Percentiles rank a stretch among this genome's conserved stretches.
Conservation (phyloP, 192 early-diverging fungal species). For the Coemansia sp. region DNA sequence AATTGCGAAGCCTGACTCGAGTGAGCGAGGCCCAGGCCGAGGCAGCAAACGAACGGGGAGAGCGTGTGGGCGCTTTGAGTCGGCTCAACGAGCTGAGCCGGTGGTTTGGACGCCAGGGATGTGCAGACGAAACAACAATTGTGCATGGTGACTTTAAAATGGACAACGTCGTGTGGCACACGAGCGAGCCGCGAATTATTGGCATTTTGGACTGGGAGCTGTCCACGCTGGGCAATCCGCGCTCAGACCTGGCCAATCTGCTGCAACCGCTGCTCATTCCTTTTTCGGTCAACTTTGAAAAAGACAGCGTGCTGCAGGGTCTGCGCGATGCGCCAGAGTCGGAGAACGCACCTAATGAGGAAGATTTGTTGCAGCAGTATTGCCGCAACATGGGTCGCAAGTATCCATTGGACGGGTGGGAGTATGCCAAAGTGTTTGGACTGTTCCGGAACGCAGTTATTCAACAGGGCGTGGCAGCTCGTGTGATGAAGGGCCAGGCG, state of each 20-base stretch:
- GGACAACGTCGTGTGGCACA: slow-evolving; percentile 79
- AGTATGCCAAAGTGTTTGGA: slow-evolving; percentile 81
- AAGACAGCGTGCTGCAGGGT: slow-evolving; percentile 32
- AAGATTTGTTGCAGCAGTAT: slow-evolving; percentile 71
- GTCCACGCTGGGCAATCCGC: slow-evolving; percentile 88
- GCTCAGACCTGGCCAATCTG: slow-evolving; percentile 86
- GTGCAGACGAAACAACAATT: slow-evolving; percentile 75
- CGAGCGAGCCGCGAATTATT: slow-evolving; percentile 69
- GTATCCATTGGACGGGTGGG: slow-evolving; percentile 78
- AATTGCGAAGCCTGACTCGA: slow-evolving; percentile 68
- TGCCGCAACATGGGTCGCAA: slow-evolving; percentile 59
- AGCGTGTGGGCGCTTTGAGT: slow-evolving; percentile 67
- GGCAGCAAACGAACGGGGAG: slow-evolving; percentile 51
- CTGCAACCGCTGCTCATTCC: slow-evolving; percentile 70
- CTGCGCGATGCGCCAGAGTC: slow-evolving; percentile 48
- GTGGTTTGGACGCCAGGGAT: slow-evolving; percentile 72
- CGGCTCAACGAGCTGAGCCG: slow-evolving; percentile 64
- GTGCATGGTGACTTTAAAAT: slow-evolving; percentile 95
- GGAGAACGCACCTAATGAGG: slow-evolving; percentile 63
- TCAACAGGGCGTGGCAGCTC: slow-evolving; percentile 85
- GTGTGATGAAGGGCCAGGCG: slow-evolving; percentile 83
- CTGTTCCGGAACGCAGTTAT: slow-evolving; percentile 86
- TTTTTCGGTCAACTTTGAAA: slow-evolving; percentile 9
- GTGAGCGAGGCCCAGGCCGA: slow-evolving; percentile 70
- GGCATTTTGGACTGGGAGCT: slow-evolving; percentile 92